Conservation (phyloP, 2,329 filamentous ascomycete species). For the Colletotrichum sp. region DNA sequence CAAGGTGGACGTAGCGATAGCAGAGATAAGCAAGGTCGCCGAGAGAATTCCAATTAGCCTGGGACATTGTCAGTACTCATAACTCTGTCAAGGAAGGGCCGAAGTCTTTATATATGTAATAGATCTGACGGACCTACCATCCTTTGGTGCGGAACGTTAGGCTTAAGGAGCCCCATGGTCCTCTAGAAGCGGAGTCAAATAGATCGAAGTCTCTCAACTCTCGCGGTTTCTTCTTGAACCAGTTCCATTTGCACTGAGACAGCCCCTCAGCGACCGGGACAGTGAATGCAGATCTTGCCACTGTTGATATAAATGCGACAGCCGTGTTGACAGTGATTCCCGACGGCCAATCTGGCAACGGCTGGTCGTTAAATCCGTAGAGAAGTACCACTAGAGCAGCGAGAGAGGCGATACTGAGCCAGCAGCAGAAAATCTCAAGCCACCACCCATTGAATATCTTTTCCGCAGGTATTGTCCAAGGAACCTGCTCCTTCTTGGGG, state of each 20-base stretch:
- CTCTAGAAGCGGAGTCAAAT: conserved; percentile 25
- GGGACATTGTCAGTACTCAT: no score
- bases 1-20: neutral
- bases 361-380: conserved; percentile 14
- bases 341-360: conserved; percentile 23
- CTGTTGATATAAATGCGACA: conserved; percentile 28
- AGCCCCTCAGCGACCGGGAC: conserved; percentile 28
- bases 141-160: neutral
- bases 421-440: neutral
- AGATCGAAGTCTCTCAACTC: conserved; percentile 25
- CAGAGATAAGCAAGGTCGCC: neutral
- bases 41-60: neutral
- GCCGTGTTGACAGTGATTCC: conserved; percentile 32
- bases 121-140: neutral
- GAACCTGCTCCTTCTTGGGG: fast-evolving
- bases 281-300: conserved; percentile 24
- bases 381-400: neutral
- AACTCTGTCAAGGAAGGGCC: no score
- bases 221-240: conserved; percentile 19
- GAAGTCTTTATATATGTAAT: no score
- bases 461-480: neutral
- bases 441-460: neutral
- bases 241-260: conserved; percentile 28
- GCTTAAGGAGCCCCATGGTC: neutral
- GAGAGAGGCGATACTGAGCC: neutral